Conservation (phyloP, 805 yeast genomes). For the Teunomyces pallodes region DNA sequence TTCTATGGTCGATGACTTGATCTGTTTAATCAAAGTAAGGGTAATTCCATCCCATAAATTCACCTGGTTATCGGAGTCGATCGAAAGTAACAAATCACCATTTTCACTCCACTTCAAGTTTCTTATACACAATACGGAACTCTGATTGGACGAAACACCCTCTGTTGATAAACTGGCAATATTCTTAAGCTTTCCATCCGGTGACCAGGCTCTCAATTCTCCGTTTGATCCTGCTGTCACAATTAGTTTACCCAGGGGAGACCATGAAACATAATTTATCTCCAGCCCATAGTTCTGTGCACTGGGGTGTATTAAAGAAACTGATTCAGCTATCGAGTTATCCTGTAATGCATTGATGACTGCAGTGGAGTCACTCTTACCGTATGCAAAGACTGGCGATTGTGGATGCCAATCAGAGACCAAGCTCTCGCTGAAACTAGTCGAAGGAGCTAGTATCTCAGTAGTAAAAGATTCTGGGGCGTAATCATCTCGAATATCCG, state of each 20-base stretch:
- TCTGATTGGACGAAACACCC: slow-evolving; percentile 5
- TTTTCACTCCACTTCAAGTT: slow-evolving; percentile 59
- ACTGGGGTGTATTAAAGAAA: slow-evolving; percentile 29
- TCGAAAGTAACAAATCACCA: slow-evolving; percentile 54
- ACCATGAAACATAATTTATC: slow-evolving; percentile 52
- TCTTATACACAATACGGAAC: slow-evolving; percentile 29
- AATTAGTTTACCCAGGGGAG: slow-evolving; percentile 59
- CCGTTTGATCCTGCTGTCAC: slow-evolving; percentile 69
- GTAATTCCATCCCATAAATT: slow-evolving; percentile 63
- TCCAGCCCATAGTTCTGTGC: slow-evolving; percentile 17
- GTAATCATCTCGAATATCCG: slow-evolving; percentile 5
- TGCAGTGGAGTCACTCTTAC: slow-evolving; percentile 48
- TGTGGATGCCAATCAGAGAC: slow-evolving; percentile 58
- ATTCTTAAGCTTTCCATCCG: slow-evolving; percentile 63
- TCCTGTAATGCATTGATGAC: slow-evolving; percentile 38
- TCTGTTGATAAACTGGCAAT: slow-evolving; percentile 24
- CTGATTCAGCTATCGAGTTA: slow-evolving; percentile 27
- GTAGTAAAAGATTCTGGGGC: slow-evolving; percentile 19
- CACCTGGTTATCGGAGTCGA: slow-evolving; percentile 46
- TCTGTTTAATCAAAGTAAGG: slow-evolving; percentile 32
- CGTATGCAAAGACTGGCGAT: slow-evolving; percentile 51
- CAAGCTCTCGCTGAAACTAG: slow-evolving; percentile 43
- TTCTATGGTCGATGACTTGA: slow-evolving; percentile 10
- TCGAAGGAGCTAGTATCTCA: slow-evolving; percentile 34
- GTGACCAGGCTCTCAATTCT: slow-evolving; percentile 75